A percentile compares a stretch with the other conserved stretches of the same genome.
phyloP scores from a whole-genome alignment of 345 rosid species.

The Dimocarpus longan region DNA sequence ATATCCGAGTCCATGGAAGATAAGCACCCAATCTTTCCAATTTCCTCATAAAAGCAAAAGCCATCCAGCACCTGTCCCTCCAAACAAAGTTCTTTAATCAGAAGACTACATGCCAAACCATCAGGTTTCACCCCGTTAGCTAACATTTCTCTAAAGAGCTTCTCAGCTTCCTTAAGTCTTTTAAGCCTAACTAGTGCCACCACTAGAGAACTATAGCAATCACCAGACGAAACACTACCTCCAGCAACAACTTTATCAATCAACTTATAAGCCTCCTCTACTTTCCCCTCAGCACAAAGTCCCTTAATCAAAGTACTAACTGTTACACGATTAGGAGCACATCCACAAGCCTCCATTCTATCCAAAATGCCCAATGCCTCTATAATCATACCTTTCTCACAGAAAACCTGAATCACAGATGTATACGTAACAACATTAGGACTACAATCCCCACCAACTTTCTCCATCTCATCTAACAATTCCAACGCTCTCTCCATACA shows the following conservation, averaged over 20 bases:
- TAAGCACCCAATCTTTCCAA: slow-evolving; percentile 47
- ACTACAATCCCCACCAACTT: slow-evolving; percentile 50
- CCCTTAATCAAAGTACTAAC: slow-evolving; percentile 63
- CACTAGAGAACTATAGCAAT: slow-evolving; percentile 67
- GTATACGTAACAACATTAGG: slow-evolving; percentile 77
- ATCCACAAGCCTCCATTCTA: slow-evolving; percentile 64
- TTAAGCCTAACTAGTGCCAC: slow-evolving; percentile 50
- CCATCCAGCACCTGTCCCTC: slow-evolving; percentile 56
- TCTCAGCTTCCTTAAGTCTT: slow-evolving; percentile 60
- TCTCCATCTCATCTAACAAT: slow-evolving; percentile 73
- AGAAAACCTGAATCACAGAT: slow-evolving; percentile 59
- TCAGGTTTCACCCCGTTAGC: slow-evolving; percentile 59
- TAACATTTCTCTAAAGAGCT: slow-evolving; percentile 53
- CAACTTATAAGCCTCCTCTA: slow-evolving; percentile 58
- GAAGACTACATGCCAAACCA: slow-evolving; percentile 63
- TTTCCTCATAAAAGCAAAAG: slow-evolving; percentile 50
- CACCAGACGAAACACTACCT: slow-evolving; percentile 59
- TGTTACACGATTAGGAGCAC: slow-evolving; percentile 73
- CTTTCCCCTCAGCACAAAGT: slow-evolving; percentile 48
- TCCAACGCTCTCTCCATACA: slow-evolving; percentile 56
- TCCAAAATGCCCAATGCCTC: slow-evolving; percentile 72
- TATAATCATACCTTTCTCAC: slow-evolving; percentile 46
- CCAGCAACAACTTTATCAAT: slow-evolving; percentile 53
- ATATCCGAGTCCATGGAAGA: slow-evolving; percentile 66
- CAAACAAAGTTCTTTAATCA: slow-evolving; percentile 63